phyloP scores from a whole-genome alignment of 106 monocot genomes.

The Dendrobium catenatum region DNA sequence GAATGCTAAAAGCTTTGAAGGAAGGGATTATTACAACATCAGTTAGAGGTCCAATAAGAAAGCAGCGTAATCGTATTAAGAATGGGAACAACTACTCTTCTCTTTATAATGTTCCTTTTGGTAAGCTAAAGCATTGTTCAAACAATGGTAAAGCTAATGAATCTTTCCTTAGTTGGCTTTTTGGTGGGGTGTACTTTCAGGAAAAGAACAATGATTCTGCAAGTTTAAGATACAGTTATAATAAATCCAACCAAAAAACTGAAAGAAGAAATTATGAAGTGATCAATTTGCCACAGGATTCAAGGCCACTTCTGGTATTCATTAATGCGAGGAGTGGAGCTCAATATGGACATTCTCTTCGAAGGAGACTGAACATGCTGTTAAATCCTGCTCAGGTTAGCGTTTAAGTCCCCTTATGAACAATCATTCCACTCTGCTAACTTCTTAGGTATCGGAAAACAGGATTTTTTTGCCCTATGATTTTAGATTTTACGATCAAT shows the following conservation, averaged over 20 bases:
- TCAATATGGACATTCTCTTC: constrained; percentile 62
- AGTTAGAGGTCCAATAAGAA: constrained; percentile 45
- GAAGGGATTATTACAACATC: constrained; percentile 51
- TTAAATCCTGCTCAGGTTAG: constrained; percentile 89
- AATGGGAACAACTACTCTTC: constrained; percentile 17
- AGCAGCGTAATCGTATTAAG: constrained; percentile 36
- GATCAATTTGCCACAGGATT: constrained; percentile 60
- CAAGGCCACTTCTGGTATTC: constrained; percentile 82
- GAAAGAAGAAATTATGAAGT: constrained; percentile 41
- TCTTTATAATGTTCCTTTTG: constrained; percentile 12
- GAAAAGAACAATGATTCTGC: constrained; percentile 13
- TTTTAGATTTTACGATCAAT: background rate
- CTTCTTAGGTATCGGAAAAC: background rate
- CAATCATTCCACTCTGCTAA: background rate
- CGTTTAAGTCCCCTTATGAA: background rate
- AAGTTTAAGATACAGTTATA: constrained; percentile 16
- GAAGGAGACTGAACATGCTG: constrained; percentile 74
- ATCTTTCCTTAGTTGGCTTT: constrained; percentile 29
- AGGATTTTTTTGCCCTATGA: background rate
- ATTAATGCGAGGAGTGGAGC: constrained; percentile 86
- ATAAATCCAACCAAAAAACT: constrained; percentile 12
- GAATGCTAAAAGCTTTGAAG: constrained; percentile 59
- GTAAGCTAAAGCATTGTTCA: constrained; percentile 15
- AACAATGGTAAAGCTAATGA: constrained; percentile 13
- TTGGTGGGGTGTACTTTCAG: constrained; percentile 9